A percentile compares a stretch with the other conserved stretches of the same genome.
Conservation (phyloP, 345 rosid species). For the Camelina hispida region DNA sequence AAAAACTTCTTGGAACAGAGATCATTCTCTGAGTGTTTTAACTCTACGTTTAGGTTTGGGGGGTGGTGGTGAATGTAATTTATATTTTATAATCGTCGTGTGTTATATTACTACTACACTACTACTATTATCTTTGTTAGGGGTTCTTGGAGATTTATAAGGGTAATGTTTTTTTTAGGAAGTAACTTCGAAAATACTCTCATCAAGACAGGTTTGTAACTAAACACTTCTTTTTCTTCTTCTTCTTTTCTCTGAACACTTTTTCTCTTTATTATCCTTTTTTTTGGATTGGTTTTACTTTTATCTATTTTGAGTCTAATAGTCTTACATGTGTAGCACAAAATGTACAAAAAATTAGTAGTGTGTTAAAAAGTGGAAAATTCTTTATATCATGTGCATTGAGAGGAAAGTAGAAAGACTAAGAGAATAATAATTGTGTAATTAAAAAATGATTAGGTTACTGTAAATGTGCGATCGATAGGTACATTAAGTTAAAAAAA, state of each 20-base stretch:
- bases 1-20: conserved; percentile 29
- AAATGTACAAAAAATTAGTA: not conserved
- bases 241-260: not conserved
- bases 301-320: not conserved
- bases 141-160: conserved; percentile 32
- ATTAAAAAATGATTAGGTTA: not conserved
- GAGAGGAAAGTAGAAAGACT: not conserved
- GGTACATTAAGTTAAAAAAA: conserved; percentile 6
- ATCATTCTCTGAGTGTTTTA: conserved; percentile 41
- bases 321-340: not conserved
- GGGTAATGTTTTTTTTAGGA: conserved; percentile 29
- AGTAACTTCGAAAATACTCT: conserved; percentile 37
- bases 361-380: not conserved
- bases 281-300: conserved; percentile 7
- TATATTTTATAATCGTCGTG: conserved; percentile 42
- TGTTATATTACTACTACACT: conserved; percentile 32
- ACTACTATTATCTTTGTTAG: conserved; percentile 22
- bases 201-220: conserved; percentile 41
- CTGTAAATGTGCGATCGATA: conserved; percentile 22
- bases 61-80: conserved; percentile 41
- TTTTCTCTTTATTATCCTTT: conserved; percentile 7
- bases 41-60: conserved; percentile 39
- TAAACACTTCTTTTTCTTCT: conserved; percentile 10
- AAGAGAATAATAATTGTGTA: not conserved
- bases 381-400: not conserved